Base-by-base conservation (phyloP, 257 asterid genomes). In the Ilex asprella region DNA sequence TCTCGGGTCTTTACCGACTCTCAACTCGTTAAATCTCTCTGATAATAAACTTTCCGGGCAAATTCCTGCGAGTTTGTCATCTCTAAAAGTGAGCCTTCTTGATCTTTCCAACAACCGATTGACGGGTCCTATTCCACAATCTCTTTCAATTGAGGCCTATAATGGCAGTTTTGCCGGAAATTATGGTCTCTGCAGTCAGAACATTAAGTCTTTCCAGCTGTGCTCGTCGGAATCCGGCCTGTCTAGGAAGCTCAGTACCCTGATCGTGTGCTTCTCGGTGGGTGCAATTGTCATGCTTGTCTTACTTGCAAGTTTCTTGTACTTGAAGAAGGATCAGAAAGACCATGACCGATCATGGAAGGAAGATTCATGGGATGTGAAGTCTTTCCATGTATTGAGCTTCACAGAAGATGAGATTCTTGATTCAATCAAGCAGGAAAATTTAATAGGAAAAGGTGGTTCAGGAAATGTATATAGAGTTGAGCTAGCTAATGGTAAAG, bases 21-120 rank as follows among this genome's bases (percentile, higher is more conserved):
- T 70, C 16, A 70, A 64, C n/a, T 70, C 68, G 31, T 58, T 70
- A 39, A 70, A 70, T 39, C 44, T 70, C 30, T 70, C 74, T n/a
- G 53, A 39, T 15, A 70, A 70, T 35, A 39, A 53, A 11, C 69
- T 70, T 21, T 63, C 52, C 11, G 74, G 74, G 11, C 39, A 35
- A 52, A 63, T 70, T 53, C 74, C 74, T 8, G 47, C 15, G 21
- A 63, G 46, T 16, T 58, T 70, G 49, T 59, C 67, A 2, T 7
- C 67, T 31, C 39, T 70, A 51, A 70, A 39, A 56, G 58, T 70
- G 14, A 63, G 60, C 57, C 63, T 60, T 29, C 31, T 70, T 2
- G 74, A 70, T 30, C 64, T 70, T n/a, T 70, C 74, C 15, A 43
- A 63, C 55, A 70, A 70, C 32, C 60, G 49, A 31, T 66, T 70